These are phyloP conservation scores for Mycena venus DNA, from an alignment of 768 basidiomycete species.

Conservation along the genomic window DNA sequence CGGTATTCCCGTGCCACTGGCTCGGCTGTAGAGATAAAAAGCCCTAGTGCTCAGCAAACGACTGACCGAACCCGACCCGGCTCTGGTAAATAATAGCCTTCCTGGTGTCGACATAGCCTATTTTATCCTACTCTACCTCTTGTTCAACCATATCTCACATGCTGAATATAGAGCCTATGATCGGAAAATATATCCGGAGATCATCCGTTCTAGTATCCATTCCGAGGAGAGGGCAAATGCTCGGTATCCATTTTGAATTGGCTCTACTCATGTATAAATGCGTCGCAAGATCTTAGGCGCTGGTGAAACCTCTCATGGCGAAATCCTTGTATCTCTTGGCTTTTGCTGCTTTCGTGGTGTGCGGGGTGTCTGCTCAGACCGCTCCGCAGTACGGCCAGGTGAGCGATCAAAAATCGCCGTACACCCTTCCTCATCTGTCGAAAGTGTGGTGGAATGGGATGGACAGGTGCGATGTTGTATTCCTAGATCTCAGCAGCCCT, in stretches of 20 bases:
- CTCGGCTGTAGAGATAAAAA: background rate
- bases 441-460: slow-evolving; percentile 28
- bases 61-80: background rate
- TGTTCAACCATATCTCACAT: slow-evolving; percentile 15
- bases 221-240: slow-evolving; percentile 34
- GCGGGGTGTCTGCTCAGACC: slow-evolving; percentile 25
- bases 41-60: background rate
- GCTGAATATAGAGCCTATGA: slow-evolving; percentile 25
- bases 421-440: background rate
- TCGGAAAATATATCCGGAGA: slow-evolving; percentile 26
- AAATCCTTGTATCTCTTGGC: slow-evolving; percentile 17
- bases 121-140: background rate
- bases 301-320: background rate
- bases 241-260: slow-evolving; percentile 20
- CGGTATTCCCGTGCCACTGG: background rate
- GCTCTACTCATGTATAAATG: slow-evolving; percentile 3
- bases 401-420: background rate
- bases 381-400: slow-evolving; percentile 29
- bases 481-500: background rate
- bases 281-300: background rate
- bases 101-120: slow-evolving; percentile 3
- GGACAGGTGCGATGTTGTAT: background rate
- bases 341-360: slow-evolving; percentile 2
- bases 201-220: slow-evolving; percentile 17
- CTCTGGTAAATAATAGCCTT: background rate